A percentile compares a stretch with the other conserved stretches of the same genome.
These are phyloP conservation scores for Boletus eberwhitei DNA, from an alignment of 768 basidiomycete species.

Conservation along the genomic window DNA sequence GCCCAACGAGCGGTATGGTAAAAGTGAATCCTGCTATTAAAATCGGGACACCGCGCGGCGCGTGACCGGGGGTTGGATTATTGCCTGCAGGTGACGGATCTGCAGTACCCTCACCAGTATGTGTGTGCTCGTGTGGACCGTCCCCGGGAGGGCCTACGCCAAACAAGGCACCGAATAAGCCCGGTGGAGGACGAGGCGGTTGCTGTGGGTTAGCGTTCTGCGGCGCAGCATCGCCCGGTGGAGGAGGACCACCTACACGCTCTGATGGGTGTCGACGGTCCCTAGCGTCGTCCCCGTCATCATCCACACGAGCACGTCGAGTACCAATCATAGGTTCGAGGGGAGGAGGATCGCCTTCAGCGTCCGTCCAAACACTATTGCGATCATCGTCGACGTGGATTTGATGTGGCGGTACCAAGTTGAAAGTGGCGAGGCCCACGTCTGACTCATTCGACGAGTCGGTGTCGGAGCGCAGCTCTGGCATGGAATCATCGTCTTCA, in stretches of 20 bases:
- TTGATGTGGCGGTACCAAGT: conserved; percentile 25
- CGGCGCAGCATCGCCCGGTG: conserved; percentile 19
- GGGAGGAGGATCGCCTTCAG: conserved; percentile 30
- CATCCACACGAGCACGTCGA: conserved; percentile 57
- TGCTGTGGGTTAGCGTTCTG: conserved; percentile 24
- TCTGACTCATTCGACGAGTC: conserved; percentile 38
- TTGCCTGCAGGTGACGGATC: conserved; percentile 17
- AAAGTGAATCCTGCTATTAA: conserved; percentile 34
- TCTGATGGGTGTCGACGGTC: conserved; percentile 66
- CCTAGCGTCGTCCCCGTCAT: conserved; percentile 58
- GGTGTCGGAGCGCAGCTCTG: conserved; percentile 38
- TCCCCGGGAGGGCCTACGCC: conserved; percentile 18
- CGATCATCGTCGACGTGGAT: conserved; percentile 31
- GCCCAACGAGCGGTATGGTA: conserved; percentile 33
- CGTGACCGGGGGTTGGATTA: conserved; percentile 23
- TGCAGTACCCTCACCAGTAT: conserved; percentile 28
- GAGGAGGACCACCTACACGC: conserved; percentile 38
- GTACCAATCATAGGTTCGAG: conserved; percentile 33
- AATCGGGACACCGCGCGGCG: conserved; percentile 21
- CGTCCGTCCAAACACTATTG: conserved; percentile 28
- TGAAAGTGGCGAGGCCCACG: conserved; percentile 27
- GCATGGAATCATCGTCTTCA: conserved; percentile 41
- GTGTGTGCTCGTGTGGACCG: conserved; percentile 20
- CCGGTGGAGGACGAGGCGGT: conserved; percentile 13
- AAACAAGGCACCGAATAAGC: conserved; percentile 27